Evolutionary conservation across 371 early-diverging fungal species (phyloP).

Genomic region (Conidiobolus incongruus): DNA sequence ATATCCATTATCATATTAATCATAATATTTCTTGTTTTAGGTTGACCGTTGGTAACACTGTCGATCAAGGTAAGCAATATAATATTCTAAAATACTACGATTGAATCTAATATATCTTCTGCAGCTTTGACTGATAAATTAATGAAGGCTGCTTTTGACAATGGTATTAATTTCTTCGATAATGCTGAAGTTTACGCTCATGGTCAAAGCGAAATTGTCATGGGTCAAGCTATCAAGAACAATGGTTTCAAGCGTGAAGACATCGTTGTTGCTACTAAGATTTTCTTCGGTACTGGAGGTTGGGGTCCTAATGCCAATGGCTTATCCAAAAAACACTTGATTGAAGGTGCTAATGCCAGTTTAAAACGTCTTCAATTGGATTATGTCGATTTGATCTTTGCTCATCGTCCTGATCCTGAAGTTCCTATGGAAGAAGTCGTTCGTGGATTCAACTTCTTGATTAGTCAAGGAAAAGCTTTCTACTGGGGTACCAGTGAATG

Average conservation of each 20-base stretch:
- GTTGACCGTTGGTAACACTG: no score
- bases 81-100: no score
- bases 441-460: conserved; percentile 64
- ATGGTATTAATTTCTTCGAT: conserved; percentile 67
- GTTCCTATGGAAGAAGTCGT: conserved; percentile 69
- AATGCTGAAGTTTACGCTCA: no score
- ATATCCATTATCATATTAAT: neutral
- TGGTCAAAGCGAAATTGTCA: no score
- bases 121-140: conserved; percentile 35
- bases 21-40: conserved; percentile 19
- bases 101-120: no score
- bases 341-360: conserved; percentile 57
- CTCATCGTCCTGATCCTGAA: no score
- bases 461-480: conserved; percentile 58
- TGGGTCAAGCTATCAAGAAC: no score
- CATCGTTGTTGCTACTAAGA: conserved; percentile 60
- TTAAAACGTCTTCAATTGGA: conserved; percentile 48
- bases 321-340: conserved; percentile 61
- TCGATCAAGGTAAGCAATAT: no score
- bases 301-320: conserved; percentile 54
- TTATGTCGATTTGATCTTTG: conserved; percentile 62
- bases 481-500: conserved; percentile 73
- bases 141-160: conserved; percentile 43
- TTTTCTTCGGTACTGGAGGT: conserved; percentile 57
- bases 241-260: conserved; percentile 42